Base-by-base conservation (phyloP, 2,329 filamentous ascomycete genomes). In the Talaromyces islandicus region DNA sequence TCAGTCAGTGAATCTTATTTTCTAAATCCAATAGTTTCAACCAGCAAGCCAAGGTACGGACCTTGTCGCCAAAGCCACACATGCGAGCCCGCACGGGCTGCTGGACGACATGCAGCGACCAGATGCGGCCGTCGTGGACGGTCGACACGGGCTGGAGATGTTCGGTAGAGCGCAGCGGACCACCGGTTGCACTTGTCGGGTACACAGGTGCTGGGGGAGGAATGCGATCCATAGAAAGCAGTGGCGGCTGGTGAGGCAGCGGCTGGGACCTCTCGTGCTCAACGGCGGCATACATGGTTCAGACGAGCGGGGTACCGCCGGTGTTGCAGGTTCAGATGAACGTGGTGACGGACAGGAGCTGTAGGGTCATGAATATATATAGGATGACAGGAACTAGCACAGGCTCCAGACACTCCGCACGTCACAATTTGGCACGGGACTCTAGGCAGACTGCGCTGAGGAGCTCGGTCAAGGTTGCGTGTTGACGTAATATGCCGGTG, bases 41-140 rank as follows among this genome's bases (percentile, higher is more conserved):
- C 27, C 14, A 38, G n/a, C 14, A 35, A 11, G 43, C 25, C 3
- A 4, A 30, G 12, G n/a, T n/a, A 50, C 78, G 60, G 77, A 94
- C 91, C 84, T 97, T 99, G 80, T 99, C 94, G 64, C 94, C 94
- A 78, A 97, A 99, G 7, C 94, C 94, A 78, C 94, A 99, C 94
- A 97, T 97, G 63, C 94, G 90, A 65, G 94, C 94, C 68, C 94
- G 87, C 68, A 91, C 83, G 56, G 94, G 94, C 75, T 97, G 92
- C 78, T 99, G 94, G 66, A 90, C 87, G 62, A 97, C 91, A 65
- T 88, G 81, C 56, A 96, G 83, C 63, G 87, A 89, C 74, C 75
- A 80, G 50, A 75, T 75, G 30, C 77, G 74, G 51, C 76, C 77
- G 27, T 78, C 74, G 55, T 73, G 77, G 46, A 74, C 66, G 56